These are phyloP conservation scores for Pseudevernia furfuracea DNA, from an alignment of 495 filamentous ascomycete species.

Conservation along the genomic window DNA sequence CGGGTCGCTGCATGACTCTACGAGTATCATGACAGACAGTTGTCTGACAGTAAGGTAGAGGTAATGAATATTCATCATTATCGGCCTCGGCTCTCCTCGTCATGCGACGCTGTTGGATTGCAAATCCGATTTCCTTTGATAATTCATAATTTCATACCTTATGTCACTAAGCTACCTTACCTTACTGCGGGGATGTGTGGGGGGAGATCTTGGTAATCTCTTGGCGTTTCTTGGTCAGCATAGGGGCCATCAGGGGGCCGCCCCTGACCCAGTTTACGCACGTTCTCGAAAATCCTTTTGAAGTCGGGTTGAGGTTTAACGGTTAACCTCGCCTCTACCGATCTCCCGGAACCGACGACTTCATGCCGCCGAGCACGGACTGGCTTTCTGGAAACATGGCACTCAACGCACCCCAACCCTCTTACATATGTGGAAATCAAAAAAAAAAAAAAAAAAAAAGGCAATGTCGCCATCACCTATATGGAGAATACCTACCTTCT, in stretches of 20 bases:
- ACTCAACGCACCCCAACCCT: slow-evolving; percentile 73
- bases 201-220: slow-evolving; percentile 5
- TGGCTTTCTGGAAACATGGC: slow-evolving; percentile 62
- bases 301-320: too few relatives aligned
- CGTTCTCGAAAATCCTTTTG: too few relatives aligned
- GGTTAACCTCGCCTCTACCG: too few relatives aligned
- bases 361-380: too few relatives aligned
- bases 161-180: too few relatives aligned
- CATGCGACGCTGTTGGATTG: not conserved
- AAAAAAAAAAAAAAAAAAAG: too few relatives aligned
- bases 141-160: too few relatives aligned
- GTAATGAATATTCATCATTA: not conserved
- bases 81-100: not conserved
- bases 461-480: slow-evolving; percentile 74
- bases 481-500: slow-evolving; percentile 39
- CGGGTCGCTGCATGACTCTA: not conserved
- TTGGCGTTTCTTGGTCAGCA: slow-evolving; percentile 1
- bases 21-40: not conserved
- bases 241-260: too few relatives aligned
- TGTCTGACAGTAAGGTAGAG: not conserved
- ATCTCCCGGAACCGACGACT: too few relatives aligned
- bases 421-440: too few relatives aligned
- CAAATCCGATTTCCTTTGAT: not conserved
- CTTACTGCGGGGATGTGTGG: too few relatives aligned
- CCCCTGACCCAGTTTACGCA: too few relatives aligned